Conservation (phyloP, 768 basidiomycete species). For the Lactarius vividus region DNA sequence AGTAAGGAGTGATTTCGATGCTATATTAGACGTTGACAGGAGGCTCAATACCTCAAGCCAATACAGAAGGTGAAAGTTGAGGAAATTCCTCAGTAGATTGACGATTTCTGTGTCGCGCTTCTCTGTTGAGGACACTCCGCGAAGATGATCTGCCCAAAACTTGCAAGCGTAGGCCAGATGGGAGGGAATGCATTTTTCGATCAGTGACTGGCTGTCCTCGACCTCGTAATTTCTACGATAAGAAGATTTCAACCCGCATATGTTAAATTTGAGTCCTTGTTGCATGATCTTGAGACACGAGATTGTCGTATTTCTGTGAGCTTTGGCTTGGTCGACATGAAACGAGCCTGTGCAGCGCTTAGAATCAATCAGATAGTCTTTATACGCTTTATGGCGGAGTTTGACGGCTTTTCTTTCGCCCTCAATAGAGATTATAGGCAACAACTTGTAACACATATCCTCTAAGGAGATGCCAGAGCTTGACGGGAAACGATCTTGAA, state of each 20-base stretch:
- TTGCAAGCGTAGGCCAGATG: slow-evolving; percentile 38
- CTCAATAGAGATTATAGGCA: slow-evolving; percentile 16
- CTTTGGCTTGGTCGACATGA: slow-evolving; percentile 10
- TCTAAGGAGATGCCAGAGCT: slow-evolving; percentile 1
- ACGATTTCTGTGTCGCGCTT: slow-evolving; percentile 26
- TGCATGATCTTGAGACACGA: slow-evolving; percentile 36
- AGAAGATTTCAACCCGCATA: slow-evolving; percentile 39
- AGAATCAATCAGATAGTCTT: slow-evolving; percentile 21
- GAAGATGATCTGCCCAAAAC: slow-evolving; percentile 38
- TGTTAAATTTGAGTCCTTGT: slow-evolving; percentile 39
- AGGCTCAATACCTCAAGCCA: slow-evolving; percentile 42
- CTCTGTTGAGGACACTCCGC: slow-evolving; percentile 1
- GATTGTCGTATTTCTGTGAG: slow-evolving; percentile 29
- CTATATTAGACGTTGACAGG: slow-evolving; percentile 22
- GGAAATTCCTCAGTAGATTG: slow-evolving; percentile 28
- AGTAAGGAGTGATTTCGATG: slow-evolving; percentile 24
- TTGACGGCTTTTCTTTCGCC: slow-evolving; percentile 6
- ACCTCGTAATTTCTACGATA: slow-evolving; percentile 34
- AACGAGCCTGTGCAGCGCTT: slow-evolving; percentile 14
- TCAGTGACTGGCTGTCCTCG: slow-evolving; percentile 21
- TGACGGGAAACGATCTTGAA: slow-evolving; percentile 5
- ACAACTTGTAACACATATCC: slow-evolving; percentile 12
- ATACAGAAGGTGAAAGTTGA: slow-evolving; percentile 33
- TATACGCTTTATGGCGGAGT: slow-evolving; percentile 21
- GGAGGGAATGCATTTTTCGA: slow-evolving; percentile 33